Percentiles rank a stretch among this genome's conserved stretches.
Conservation (phyloP, 2,329 filamentous ascomycete species). For the Neospermospora avenae region DNA sequence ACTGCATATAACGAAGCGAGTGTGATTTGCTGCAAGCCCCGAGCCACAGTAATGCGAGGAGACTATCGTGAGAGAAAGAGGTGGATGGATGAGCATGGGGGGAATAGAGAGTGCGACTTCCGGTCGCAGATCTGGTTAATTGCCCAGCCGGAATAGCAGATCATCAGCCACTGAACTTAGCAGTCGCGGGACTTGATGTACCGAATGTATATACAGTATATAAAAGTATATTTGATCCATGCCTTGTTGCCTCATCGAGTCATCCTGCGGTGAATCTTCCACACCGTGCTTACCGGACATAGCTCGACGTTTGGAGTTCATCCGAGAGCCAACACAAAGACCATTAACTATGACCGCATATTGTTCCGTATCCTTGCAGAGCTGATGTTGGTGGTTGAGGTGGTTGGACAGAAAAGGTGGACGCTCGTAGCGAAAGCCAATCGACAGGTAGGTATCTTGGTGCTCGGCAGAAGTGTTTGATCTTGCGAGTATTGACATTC, state of each 20-base stretch:
- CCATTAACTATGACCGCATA: background rate
- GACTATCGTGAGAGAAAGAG: background rate
- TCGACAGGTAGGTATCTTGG: background rate
- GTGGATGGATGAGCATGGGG: background rate
- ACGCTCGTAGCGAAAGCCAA: background rate
- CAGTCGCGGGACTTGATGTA: background rate
- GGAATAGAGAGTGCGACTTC: background rate
- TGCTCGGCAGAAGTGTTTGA: background rate
- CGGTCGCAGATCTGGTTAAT: constrained; percentile 4
- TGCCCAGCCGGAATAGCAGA: background rate
- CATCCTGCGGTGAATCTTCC: background rate
- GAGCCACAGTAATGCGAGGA: background rate
- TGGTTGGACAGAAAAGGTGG: background rate
- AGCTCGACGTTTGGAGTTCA: background rate
- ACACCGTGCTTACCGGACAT: background rate
- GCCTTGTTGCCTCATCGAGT: background rate
- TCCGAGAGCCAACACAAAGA: background rate
- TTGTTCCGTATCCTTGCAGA: background rate
- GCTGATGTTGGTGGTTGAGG: background rate
- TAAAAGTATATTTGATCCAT: background rate
- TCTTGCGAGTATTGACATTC: constrained; percentile 1
- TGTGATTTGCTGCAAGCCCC: background rate
- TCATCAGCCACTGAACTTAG: background rate
- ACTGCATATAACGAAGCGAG: background rate
- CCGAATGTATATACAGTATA: background rate